Conservation (phyloP, 352 stramenopile species). For the Pythium periplocum region DNA sequence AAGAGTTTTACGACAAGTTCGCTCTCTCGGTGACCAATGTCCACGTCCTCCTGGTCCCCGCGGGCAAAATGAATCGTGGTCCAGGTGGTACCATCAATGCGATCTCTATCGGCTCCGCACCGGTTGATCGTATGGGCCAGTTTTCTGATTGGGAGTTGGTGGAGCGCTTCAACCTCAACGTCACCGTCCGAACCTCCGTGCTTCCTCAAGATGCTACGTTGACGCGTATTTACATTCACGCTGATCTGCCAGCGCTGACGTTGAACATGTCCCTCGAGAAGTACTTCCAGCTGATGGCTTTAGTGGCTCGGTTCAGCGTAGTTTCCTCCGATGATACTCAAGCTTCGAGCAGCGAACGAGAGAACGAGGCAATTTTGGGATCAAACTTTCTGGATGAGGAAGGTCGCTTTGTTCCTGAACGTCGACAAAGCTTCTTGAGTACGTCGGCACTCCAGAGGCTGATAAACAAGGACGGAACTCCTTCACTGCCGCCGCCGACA, state of each 20-base stretch:
- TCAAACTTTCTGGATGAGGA: slow-evolving; percentile 23
- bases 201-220: slow-evolving; percentile 80
- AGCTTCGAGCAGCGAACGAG: background rate
- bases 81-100: background rate
- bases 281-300: slow-evolving; percentile 61
- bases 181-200: slow-evolving; percentile 79
- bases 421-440: slow-evolving; percentile 38
- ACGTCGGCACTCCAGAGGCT: slow-evolving; percentile 47
- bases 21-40: slow-evolving; percentile 78
- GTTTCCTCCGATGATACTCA: background rate
- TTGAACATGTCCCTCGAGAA: slow-evolving; percentile 86
- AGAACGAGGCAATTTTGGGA: slow-evolving; percentile 1
- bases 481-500: too few species aligned
- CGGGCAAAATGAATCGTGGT: slow-evolving; percentile 20
- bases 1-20: slow-evolving; percentile 91
- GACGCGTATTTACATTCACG: slow-evolving; percentile 78
- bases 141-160: slow-evolving; percentile 74
- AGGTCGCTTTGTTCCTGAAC: slow-evolving; percentile 14
- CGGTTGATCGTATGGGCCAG: slow-evolving; percentile 10
- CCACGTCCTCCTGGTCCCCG: slow-evolving; percentile 76
- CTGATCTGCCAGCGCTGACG: slow-evolving; percentile 73
- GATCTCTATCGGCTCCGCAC: slow-evolving; percentile 5
- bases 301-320: slow-evolving; percentile 53
- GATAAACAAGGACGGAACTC: slow-evolving; percentile 25
- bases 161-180: slow-evolving; percentile 85